phyloP scores from a whole-genome alignment of 1,284 basidiomycete genomes.

The Porogramme epimiltina region DNA sequence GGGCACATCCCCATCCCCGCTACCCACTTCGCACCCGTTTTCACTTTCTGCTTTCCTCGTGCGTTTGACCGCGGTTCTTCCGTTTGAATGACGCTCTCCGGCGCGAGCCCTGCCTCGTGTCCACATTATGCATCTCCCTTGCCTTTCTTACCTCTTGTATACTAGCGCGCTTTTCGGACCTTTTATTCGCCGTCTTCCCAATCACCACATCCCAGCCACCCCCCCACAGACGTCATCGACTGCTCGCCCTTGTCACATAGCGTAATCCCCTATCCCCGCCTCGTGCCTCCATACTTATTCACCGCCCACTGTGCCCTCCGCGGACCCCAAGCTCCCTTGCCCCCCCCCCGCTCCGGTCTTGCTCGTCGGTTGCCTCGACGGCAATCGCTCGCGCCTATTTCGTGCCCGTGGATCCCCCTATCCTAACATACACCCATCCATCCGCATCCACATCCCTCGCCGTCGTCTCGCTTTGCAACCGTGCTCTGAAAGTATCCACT shows the following conservation, averaged over 20 bases:
- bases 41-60: neutral
- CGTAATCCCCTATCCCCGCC: neutral
- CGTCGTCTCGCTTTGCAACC: neutral
- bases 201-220: neutral
- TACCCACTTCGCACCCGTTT: neutral
- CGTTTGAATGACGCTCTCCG: neutral
- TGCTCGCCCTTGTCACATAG: neutral
- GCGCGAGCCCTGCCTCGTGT: neutral
- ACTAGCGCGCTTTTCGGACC: neutral
- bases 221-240: neutral
- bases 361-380: neutral
- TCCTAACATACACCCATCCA: neutral
- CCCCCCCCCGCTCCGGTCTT: neutral
- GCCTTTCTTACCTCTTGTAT: constrained; percentile 4
- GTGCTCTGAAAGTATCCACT: constrained; percentile 1
- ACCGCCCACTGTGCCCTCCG: neutral
- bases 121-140: constrained; percentile 2
- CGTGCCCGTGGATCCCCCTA: neutral
- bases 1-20: neutral
- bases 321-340: neutral
- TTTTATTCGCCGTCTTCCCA: neutral
- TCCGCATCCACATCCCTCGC: neutral
- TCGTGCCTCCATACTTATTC: neutral
- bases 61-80: neutral
- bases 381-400: neutral